Conservation (phyloP, 768 basidiomycete genomes). For the Leucosporidium scottii region DNA sequence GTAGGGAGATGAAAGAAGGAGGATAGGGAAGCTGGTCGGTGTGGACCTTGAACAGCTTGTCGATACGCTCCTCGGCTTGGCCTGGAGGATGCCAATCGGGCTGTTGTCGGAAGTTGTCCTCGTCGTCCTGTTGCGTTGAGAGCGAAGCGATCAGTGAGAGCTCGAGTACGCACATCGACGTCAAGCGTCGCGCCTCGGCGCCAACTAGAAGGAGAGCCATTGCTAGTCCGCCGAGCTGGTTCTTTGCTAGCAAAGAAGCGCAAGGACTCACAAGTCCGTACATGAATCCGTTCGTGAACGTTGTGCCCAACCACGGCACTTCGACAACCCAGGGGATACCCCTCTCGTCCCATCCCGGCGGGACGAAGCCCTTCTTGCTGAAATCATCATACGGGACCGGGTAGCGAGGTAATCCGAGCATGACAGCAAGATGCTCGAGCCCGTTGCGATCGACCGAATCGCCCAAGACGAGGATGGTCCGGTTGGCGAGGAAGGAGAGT, state of each 20-base stretch:
- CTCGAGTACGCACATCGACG: background rate
- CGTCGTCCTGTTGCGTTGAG: constrained; percentile 27
- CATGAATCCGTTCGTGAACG: constrained; percentile 36
- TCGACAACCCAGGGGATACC: constrained; percentile 34
- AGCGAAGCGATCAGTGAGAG: background rate
- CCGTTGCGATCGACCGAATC: constrained; percentile 37
- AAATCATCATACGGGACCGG: constrained; percentile 31
- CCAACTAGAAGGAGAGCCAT: too few species aligned
- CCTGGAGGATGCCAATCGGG: constrained; percentile 34
- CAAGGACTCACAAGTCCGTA: constrained; percentile 33
- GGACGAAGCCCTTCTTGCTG: constrained; percentile 21
- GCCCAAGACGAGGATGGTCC: constrained; percentile 36
- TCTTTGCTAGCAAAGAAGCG: background rate
- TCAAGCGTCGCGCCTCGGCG: background rate
- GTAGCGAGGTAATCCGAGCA: constrained; percentile 30
- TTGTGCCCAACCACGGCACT: constrained; percentile 27
- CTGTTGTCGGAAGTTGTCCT: constrained; percentile 35
- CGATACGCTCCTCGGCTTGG: constrained; percentile 35
- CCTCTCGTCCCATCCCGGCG: constrained; percentile 29
- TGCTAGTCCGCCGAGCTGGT: background rate
- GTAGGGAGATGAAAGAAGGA: constrained; percentile 33
- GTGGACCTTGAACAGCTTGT: constrained; percentile 34
- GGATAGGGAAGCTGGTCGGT: constrained; percentile 28
- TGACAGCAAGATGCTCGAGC: constrained; percentile 31
- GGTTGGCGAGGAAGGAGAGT: constrained; percentile 29